phyloP scores from a whole-genome alignment of 345 rosid species.

The Psidium guajava region DNA sequence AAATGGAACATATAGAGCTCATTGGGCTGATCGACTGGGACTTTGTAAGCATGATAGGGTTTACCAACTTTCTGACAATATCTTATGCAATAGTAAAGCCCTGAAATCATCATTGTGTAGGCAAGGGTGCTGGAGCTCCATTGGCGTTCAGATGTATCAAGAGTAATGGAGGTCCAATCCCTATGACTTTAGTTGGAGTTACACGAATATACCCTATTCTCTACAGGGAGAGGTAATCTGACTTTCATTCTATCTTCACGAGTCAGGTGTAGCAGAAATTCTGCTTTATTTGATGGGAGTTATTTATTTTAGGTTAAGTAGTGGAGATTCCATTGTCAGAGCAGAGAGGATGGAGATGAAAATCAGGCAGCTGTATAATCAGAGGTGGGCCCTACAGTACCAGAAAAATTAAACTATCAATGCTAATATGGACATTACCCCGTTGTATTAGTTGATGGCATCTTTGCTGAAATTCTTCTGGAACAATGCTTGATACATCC shows the following conservation, averaged over 20 bases:
- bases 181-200: constrained; percentile 71
- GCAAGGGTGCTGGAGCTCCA: constrained; percentile 57
- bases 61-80: constrained; percentile 3
- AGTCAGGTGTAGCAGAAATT: background rate
- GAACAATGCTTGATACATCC: background rate
- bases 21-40: constrained; percentile 88
- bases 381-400: constrained; percentile 21
- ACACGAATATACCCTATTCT: constrained; percentile 81
- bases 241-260: background rate
- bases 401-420: background rate
- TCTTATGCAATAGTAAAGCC: background rate
- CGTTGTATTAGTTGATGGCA: background rate
- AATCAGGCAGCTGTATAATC: constrained; percentile 31
- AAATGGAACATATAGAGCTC: constrained; percentile 93
- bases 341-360: constrained; percentile 75
- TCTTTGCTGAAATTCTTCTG: background rate
- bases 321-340: constrained; percentile 63
- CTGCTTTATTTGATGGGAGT: background rate
- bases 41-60: constrained; percentile 50
- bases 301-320: constrained; percentile 31
- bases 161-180: constrained; percentile 75
- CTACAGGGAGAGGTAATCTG: constrained; percentile 75
- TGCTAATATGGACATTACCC: background rate
- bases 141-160: constrained; percentile 88
- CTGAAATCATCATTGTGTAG: constrained; percentile 20